A percentile compares a stretch with the other conserved stretches of the same genome.
Evolutionary conservation across 2,329 filamentous ascomycete species (phyloP).

Genomic region (Trichoderma atroviride): DNA sequence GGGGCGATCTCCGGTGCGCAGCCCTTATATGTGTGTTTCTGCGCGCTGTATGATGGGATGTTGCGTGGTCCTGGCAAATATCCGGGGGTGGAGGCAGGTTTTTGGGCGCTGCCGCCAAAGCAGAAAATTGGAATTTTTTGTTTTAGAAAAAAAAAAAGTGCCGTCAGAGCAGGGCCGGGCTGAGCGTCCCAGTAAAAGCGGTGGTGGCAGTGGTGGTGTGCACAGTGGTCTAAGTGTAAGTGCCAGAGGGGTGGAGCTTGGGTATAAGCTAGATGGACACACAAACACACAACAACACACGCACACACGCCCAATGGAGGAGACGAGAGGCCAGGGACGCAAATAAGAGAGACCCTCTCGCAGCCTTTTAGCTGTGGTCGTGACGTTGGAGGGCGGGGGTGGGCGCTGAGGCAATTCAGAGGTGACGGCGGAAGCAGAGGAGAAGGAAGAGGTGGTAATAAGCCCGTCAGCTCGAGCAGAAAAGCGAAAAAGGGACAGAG

Average conservation of each 20-base stretch:
- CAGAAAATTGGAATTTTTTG: background rate
- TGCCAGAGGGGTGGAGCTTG: slow-evolving; percentile 21
- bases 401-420: slow-evolving; percentile 1
- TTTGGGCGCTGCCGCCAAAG: slow-evolving; percentile 5
- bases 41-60: background rate
- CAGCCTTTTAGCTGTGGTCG: slow-evolving; percentile 5
- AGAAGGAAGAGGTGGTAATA: background rate
- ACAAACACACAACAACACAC: slow-evolving; percentile 15
- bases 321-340: background rate
- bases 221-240: background rate
- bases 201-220: slow-evolving; percentile 23
- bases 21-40: slow-evolving; percentile 5
- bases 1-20: slow-evolving; percentile 19
- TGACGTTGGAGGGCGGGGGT: background rate
- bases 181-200: background rate
- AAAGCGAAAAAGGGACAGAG: slow-evolving; percentile 25
- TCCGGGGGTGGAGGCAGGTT: background rate
- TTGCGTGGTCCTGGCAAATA: background rate
- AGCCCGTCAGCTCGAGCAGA: background rate
- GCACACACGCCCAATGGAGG: slow-evolving; percentile 6
- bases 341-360: slow-evolving; percentile 8
- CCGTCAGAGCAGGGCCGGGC: slow-evolving; percentile 8
- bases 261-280: background rate
- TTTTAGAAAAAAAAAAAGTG: background rate
- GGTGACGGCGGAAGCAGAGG: background rate